These are phyloP conservation scores for Fusarium drepaniforme DNA, from an alignment of 2,329 filamentous ascomycete genomes.

Conservation along the genomic window DNA sequence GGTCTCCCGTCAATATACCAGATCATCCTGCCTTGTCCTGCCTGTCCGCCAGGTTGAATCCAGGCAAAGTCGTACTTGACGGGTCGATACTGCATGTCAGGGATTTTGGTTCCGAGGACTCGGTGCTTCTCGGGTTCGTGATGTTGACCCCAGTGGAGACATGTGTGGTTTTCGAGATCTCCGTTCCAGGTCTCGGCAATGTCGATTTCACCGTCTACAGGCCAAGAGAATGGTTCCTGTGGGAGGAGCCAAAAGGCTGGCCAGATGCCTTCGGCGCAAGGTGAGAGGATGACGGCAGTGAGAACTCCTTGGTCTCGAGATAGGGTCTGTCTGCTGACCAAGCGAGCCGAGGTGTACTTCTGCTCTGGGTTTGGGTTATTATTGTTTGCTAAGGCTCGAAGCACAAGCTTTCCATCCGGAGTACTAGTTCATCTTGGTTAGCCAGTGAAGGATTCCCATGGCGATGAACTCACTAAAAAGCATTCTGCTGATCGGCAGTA, in stretches of 20 bases:
- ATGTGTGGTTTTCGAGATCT: conserved; percentile 65
- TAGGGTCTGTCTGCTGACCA: conserved; percentile 66
- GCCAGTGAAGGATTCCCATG: not conserved
- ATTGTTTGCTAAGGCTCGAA: conserved; percentile 60
- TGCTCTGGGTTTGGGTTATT: conserved; percentile 44
- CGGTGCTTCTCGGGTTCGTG: conserved; percentile 68
- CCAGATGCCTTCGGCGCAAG: conserved; percentile 69
- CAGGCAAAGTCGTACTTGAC: conserved; percentile 69
- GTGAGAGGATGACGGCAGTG: conserved; percentile 62
- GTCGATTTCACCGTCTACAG: conserved; percentile 70
- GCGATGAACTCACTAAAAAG: conserved; percentile 58
- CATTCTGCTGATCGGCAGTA: conserved; percentile 60
- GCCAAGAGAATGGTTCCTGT: conserved; percentile 69
- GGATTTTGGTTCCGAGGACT: conserved; percentile 63
- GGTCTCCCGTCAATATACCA: conserved; percentile 71
- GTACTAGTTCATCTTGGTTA: conserved; percentile 47
- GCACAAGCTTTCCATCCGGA: conserved; percentile 62
- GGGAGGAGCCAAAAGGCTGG: conserved; percentile 73
- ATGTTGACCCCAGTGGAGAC: conserved; percentile 70
- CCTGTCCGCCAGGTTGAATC: conserved; percentile 59
- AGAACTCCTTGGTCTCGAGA: conserved; percentile 64
- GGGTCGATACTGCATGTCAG: conserved; percentile 59
- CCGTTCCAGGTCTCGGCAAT: conserved; percentile 74
- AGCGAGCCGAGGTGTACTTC: conserved; percentile 66
- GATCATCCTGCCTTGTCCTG: conserved; percentile 61